Evolutionary conservation across 148 eudicot genomes (phyloP).

Genomic region (Pouteria glomerata): DNA sequence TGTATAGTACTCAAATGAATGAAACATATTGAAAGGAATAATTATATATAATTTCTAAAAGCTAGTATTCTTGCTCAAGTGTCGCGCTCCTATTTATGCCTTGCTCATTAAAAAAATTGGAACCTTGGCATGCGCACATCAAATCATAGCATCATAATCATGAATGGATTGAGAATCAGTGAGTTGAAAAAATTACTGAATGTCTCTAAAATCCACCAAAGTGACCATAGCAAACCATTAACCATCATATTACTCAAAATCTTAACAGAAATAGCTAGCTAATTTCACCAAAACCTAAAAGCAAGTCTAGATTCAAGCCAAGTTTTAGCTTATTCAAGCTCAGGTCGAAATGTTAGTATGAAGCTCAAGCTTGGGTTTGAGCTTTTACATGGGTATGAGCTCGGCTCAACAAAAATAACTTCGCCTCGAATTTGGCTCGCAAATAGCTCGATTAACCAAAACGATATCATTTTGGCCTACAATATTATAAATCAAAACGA

Average conservation of each 20-base stretch:
- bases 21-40: not conserved
- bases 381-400: too few relatives aligned
- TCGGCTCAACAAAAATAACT: too few relatives aligned
- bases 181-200: not conserved
- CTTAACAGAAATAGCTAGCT: not conserved
- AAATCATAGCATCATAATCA: not conserved
- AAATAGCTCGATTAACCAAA: too few relatives aligned
- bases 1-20: too few relatives aligned
- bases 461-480: too few relatives aligned
- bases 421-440: too few relatives aligned
- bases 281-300: not conserved
- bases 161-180: not conserved
- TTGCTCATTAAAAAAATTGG: not conserved
- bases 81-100: not conserved
- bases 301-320: too few relatives aligned
- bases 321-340: too few relatives aligned
- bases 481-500: too few relatives aligned
- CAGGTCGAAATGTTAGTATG: too few relatives aligned
- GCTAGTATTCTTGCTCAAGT: not conserved
- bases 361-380: too few relatives aligned
- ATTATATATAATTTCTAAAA: not conserved
- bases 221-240: not conserved
- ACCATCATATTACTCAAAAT: not conserved
- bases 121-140: not conserved
- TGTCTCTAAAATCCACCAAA: not conserved